Conservation (phyloP, 2,329 filamentous ascomycete genomes). For the Xylariaceae sp. region DNA sequence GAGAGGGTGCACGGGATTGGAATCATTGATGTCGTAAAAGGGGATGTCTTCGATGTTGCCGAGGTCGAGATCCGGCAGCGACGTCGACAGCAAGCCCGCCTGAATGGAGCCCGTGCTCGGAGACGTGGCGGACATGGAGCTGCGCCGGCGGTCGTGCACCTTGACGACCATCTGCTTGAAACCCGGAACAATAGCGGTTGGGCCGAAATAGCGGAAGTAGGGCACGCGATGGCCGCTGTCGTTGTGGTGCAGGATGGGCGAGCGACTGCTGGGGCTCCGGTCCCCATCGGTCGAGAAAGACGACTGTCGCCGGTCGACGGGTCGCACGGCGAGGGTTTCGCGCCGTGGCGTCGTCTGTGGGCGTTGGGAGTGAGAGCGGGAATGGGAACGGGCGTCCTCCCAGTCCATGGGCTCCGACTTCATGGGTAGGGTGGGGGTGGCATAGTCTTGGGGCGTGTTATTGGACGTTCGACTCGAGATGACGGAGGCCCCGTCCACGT, state of each 20-base stretch:
- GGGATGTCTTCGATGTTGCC: constrained; percentile 53
- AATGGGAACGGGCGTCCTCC: constrained; percentile 26
- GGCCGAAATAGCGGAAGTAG: constrained; percentile 87
- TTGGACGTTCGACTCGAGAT: constrained; percentile 24
- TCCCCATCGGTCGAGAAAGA: constrained; percentile 40
- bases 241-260: constrained; percentile 44
- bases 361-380: constrained; percentile 13
- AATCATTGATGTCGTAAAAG: constrained; percentile 69
- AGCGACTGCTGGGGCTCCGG: constrained; percentile 37
- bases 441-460: constrained; percentile 23
- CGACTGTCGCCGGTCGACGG: constrained; percentile 30
- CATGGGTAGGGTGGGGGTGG: constrained; percentile 23
- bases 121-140: constrained; percentile 53
- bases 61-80: constrained; percentile 40
- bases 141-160: constrained; percentile 60
- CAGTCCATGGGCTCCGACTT: constrained; percentile 32
- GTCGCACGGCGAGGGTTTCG: constrained; percentile 23
- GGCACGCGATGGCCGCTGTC: constrained; percentile 62
- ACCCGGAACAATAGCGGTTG: constrained; percentile 83
- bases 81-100: constrained; percentile 36
- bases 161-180: constrained; percentile 90
- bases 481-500: constrained; percentile 24
- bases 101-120: constrained; percentile 38
- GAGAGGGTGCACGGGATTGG: constrained; percentile 64
- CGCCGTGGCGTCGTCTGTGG: constrained; percentile 28